phyloP scores from a whole-genome alignment of 1,139 yeast genomes.

The Sugiyamaella paludigena region DNA sequence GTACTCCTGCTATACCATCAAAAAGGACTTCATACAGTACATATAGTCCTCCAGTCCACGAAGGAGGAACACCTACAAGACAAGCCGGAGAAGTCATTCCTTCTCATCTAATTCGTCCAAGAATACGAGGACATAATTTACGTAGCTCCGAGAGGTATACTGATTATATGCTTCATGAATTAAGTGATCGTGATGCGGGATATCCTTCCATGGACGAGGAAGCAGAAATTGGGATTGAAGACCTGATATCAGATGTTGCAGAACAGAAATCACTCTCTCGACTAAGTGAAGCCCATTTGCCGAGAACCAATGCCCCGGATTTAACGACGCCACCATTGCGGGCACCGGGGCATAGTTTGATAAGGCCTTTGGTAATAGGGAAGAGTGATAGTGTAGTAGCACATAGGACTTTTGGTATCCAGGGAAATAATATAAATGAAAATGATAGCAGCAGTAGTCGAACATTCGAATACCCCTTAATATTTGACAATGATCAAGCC shows the following conservation, averaged over 20 bases:
- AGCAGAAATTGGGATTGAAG: no score
- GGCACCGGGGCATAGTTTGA: conserved; percentile 7
- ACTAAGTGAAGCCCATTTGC: no score
- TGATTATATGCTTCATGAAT: not conserved
- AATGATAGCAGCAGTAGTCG: not conserved
- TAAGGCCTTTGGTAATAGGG: conserved; percentile 5
- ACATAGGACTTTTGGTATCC: no score
- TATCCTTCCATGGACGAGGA: no score
- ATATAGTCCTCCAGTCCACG: conserved; percentile 2
- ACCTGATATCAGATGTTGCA: no score
- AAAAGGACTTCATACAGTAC: conserved; percentile 3
- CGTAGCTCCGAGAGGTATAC: conserved; percentile 6
- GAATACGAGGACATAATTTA: conserved; percentile 8
- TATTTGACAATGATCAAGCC: conserved; percentile 8
- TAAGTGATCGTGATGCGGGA: no score
- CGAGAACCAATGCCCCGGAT: no score
- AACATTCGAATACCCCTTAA: conserved; percentile 7
- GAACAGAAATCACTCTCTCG: no score
- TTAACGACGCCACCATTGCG: not conserved
- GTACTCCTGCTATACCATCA: conserved; percentile 1
- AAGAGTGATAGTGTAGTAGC: not conserved
- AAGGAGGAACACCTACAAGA: no score
- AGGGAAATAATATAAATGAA: not conserved
- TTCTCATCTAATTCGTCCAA: not conserved
- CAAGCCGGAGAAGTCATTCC: no score